Percentiles rank a stretch among this genome's conserved stretches.
Evolutionary conservation across 257 asterid genomes (phyloP).

Genomic region (Cordia subcordata): DNA sequence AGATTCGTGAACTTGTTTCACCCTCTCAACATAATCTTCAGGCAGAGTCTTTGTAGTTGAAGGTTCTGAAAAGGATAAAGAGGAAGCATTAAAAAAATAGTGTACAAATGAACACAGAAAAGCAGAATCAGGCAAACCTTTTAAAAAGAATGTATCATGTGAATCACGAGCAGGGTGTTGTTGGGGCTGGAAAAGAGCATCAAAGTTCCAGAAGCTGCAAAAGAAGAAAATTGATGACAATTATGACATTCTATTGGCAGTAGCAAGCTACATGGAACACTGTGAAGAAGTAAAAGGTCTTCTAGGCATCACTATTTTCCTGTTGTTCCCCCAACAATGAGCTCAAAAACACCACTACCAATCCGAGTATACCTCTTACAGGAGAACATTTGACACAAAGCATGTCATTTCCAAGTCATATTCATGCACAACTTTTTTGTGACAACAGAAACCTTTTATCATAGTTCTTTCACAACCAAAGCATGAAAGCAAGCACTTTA

Average conservation of each 20-base stretch:
- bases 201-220: constrained; percentile 95
- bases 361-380: too few relatives aligned
- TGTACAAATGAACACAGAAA: constrained; percentile 14
- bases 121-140: constrained; percentile 42
- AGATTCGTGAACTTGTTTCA: constrained; percentile 70
- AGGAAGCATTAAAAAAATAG: constrained; percentile 17
- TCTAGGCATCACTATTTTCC: too few relatives aligned
- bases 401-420: too few relatives aligned
- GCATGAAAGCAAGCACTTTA: too few relatives aligned
- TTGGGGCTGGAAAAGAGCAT: constrained; percentile 98
- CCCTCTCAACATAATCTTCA: constrained; percentile 93
- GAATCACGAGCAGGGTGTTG: constrained; percentile 99
- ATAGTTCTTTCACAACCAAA: too few relatives aligned
- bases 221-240: constrained; percentile 6
- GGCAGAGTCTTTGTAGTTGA: constrained; percentile 72
- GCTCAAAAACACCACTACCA: too few relatives aligned
- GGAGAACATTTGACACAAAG: too few relatives aligned
- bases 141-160: constrained; percentile 92
- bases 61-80: constrained; percentile 51
- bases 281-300: not conserved
- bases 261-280: not conserved
- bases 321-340: too few relatives aligned
- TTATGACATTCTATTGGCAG: not conserved
- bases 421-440: too few relatives aligned
- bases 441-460: too few relatives aligned